phyloP scores from a whole-genome alignment of 1,284 basidiomycete species.

The Phellopilus nigrolimitatus region DNA sequence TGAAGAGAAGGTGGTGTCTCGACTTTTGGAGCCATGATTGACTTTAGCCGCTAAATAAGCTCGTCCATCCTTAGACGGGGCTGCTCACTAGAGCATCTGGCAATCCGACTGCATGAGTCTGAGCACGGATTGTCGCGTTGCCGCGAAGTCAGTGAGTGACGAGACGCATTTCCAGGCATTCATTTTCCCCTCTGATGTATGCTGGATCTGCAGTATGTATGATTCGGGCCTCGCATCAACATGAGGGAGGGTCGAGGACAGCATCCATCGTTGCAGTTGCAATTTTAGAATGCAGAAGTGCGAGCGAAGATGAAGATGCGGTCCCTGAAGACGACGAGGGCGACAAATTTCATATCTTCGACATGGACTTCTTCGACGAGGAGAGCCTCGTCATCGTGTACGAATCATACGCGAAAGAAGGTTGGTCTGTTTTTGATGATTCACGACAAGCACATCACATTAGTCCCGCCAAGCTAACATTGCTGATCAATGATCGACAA shows the following conservation, averaged over 20 bases:
- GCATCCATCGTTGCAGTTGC: slow-evolving; percentile 39
- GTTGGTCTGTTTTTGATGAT: slow-evolving; percentile 33
- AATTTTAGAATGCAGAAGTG: slow-evolving; percentile 43
- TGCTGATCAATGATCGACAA: slow-evolving; percentile 34
- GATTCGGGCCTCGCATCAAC: slow-evolving; percentile 42
- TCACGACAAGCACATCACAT: slow-evolving; percentile 7
- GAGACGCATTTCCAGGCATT: neutral
- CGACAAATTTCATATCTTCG: slow-evolving; percentile 46
- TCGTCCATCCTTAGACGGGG: slow-evolving; percentile 11
- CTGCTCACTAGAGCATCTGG: slow-evolving; percentile 14
- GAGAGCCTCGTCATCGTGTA: slow-evolving; percentile 59
- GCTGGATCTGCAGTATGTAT: slow-evolving; percentile 44
- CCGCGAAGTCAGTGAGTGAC: slow-evolving; percentile 18
- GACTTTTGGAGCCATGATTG: slow-evolving; percentile 11
- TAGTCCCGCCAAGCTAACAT: slow-evolving; percentile 19
- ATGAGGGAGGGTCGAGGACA: slow-evolving; percentile 33
- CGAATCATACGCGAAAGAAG: slow-evolving; percentile 37
- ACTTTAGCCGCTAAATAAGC: slow-evolving; percentile 19
- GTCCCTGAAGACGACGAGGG: slow-evolving; percentile 31
- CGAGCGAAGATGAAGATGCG: slow-evolving; percentile 18
- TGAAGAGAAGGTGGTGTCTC: slow-evolving; percentile 21
- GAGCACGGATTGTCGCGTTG: slow-evolving; percentile 12
- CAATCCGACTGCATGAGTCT: slow-evolving; percentile 13
- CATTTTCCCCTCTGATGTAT: slow-evolving; percentile 5
- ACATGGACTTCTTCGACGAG: slow-evolving; percentile 74